Base-by-base conservation (phyloP, 2,329 filamentous ascomycete species). In the Alternaria triticina region DNA sequence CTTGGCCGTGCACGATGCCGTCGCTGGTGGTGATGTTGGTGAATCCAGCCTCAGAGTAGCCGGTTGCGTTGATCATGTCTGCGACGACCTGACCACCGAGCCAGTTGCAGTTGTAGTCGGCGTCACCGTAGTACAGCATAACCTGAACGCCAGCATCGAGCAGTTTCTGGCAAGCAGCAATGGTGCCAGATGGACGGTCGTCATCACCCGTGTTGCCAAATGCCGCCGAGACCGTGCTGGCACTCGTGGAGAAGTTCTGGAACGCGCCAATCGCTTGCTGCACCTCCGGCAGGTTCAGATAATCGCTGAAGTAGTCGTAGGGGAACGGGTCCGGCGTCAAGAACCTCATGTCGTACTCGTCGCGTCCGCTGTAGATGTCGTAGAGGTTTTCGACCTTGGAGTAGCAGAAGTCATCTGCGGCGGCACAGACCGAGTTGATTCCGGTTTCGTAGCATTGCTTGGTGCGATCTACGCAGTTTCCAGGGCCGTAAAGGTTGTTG, bases 291-390 rank as follows among this genome's bases (percentile, higher is more conserved):
- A 81, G 82, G 75, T 90, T 90, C 30, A 90, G 82, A 71, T 89
- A 90, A n/a, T 83, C 79, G 12, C 79, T 74, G 67, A 85, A 89
- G 75, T 85, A 87, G 0, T 71, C 70, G 66, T 86, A 85, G 1
- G 88, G 88, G 72, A 89, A 89, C 0, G 86, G 86, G 71, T 89
- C 86, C 0, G 85, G 84, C 0, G 65, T 70, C 6, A 88, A 77
- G 64, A 88, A 84, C 36, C 87, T 83, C 69, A 89, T 83, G 67
- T 90, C 88, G 73, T 89, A 89, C 69, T 87, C 84, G 74, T 89
- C 86, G 40, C 88, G 82, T 2, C 81, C 81, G 1, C 84, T 78
- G 64, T 85, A 83, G n/a, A 77, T 74, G 70, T 87, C 86, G 57
- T 85, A 86, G 15, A 86, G 68, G 15, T 65, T 69, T 66, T 89